Percentiles rank a stretch among this genome's conserved stretches.
Evolutionary conservation across 75 land plant genomes (phyloP).

Genomic region (Selaginella moellendorffii): DNA sequence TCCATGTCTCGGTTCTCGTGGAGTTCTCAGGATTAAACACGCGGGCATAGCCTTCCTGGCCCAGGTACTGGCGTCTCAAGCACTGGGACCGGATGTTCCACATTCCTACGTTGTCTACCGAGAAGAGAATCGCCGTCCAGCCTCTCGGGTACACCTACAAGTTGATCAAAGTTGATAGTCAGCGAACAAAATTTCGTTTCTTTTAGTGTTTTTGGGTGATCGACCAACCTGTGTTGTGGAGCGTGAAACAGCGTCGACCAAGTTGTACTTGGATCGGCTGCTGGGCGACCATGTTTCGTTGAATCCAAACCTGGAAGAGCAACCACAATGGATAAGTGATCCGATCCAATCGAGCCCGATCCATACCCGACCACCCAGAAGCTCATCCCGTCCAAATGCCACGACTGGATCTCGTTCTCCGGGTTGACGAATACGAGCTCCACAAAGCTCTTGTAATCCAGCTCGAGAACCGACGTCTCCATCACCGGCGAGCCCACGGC

Average conservation of each 20-base stretch:
- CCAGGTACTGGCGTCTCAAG: slow-evolving; percentile 3
- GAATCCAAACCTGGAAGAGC: background rate
- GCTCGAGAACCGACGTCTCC: background rate
- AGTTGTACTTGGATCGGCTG: background rate
- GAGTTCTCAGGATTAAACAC: slow-evolving; percentile 5
- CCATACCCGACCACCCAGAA: slow-evolving; percentile 5
- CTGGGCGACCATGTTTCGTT: background rate
- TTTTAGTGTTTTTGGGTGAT: background rate
- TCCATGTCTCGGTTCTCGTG: background rate
- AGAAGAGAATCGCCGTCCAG: background rate
- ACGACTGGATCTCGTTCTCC: slow-evolving; percentile 2
- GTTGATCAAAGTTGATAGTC: background rate
- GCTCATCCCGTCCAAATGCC: background rate
- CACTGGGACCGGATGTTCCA: background rate
- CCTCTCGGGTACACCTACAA: slow-evolving; percentile 1
- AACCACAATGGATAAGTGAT: background rate
- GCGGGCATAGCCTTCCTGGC: background rate
- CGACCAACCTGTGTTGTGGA: background rate
- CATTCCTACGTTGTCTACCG: slow-evolving; percentile 4
- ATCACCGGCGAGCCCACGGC: background rate
- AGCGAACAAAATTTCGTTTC: background rate
- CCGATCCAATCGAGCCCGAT: background rate
- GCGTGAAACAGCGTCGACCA: background rate
- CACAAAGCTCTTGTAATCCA: slow-evolving; percentile 1
- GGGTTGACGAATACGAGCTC: background rate